A percentile compares a stretch with the other conserved stretches of the same genome.
Conservation (phyloP, 2,329 filamentous ascomycete genomes). For the Didymellaceae sp. region DNA sequence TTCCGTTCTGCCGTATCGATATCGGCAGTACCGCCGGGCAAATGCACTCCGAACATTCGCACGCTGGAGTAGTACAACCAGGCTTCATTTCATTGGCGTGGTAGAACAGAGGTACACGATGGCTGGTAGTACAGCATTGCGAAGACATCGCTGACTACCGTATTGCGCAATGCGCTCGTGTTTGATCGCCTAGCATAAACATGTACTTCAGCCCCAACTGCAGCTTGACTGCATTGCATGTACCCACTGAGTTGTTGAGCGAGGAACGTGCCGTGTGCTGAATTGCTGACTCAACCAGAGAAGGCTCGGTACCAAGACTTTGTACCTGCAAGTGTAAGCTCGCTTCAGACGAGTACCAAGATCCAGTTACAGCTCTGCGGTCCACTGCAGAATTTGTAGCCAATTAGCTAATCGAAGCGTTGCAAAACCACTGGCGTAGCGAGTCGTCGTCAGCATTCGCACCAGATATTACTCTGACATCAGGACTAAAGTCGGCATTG, state of each 20-base stretch:
- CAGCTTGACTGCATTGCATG: conserved; percentile 11
- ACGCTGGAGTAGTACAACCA: background rate
- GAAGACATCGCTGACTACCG: background rate
- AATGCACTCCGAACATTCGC: background rate
- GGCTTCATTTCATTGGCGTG: background rate
- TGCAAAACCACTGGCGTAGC: conserved; percentile 5
- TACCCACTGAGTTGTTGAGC: conserved; percentile 2
- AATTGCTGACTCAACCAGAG: conserved; percentile 10
- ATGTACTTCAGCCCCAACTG: conserved; percentile 6
- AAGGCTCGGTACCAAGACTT: conserved; percentile 4
- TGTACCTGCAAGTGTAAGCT: conserved; percentile 31
- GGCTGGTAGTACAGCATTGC: background rate
- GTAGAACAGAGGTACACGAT: background rate
- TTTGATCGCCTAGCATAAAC: conserved; percentile 2
- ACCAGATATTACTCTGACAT: conserved; percentile 11
- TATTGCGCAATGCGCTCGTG: conserved; percentile 1
- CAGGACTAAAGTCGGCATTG: conserved; percentile 14
- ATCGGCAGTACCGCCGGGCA: conserved; percentile 6
- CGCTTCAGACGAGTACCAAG: conserved; percentile 12
- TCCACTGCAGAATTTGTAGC: conserved; percentile 9
- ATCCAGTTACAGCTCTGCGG: background rate
- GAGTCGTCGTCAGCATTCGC: conserved; percentile 23
- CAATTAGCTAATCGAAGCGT: conserved; percentile 14
- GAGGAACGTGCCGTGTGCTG: conserved; percentile 3
- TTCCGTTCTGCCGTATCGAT: conserved; percentile 19